A percentile compares a stretch with the other conserved stretches of the same genome.
Conservation (phyloP, 495 filamentous ascomycete genomes). For the Bathelium albidoporum region DNA sequence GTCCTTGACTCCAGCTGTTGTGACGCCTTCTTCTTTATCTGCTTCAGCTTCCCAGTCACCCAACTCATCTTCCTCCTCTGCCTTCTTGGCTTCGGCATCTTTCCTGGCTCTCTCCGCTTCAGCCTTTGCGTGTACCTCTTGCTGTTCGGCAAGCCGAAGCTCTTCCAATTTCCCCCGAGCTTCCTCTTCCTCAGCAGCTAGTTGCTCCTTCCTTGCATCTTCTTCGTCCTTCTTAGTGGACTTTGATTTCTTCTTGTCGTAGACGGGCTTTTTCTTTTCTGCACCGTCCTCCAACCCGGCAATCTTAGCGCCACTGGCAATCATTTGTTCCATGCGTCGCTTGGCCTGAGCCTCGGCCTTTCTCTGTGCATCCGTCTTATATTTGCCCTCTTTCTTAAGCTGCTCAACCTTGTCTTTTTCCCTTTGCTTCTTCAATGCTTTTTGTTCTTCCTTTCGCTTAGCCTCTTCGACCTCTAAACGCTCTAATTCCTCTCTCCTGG, state of each 20-base stretch:
- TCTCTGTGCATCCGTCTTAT: conserved; percentile 85
- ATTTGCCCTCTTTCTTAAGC: conserved; percentile 89
- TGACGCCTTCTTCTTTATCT: conserved; percentile 56
- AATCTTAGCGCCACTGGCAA: conserved; percentile 67
- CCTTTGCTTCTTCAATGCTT: conserved; percentile 78
- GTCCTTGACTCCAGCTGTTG: conserved; percentile 71
- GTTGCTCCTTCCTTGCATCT: conserved; percentile 44
- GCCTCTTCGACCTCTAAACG: conserved; percentile 62
- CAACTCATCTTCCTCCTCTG: conserved; percentile 45
- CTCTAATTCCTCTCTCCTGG: conserved; percentile 59
- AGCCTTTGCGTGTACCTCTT: conserved; percentile 43
- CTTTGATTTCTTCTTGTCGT: conserved; percentile 32
- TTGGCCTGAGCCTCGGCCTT: conserved; percentile 77
- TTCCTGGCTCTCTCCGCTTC: conserved; percentile 35
- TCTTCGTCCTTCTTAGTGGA: conserved; percentile 53
- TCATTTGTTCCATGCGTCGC: conserved; percentile 86
- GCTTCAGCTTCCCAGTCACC: conserved; percentile 89
- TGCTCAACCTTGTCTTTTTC: conserved; percentile 94
- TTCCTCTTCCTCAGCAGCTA: conserved; percentile 39
- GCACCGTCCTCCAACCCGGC: conserved; percentile 56
- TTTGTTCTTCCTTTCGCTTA: conserved; percentile 61
- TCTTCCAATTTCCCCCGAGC: conserved; percentile 38
- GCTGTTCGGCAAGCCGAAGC: conserved; percentile 30
- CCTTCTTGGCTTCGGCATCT: conserved; percentile 50
- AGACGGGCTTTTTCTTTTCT: conserved; percentile 68